A percentile compares a stretch with the other conserved stretches of the same genome.
Evolutionary conservation across 352 stramenopile genomes (phyloP).

Genomic region (Globisporangium takayamanum): DNA sequence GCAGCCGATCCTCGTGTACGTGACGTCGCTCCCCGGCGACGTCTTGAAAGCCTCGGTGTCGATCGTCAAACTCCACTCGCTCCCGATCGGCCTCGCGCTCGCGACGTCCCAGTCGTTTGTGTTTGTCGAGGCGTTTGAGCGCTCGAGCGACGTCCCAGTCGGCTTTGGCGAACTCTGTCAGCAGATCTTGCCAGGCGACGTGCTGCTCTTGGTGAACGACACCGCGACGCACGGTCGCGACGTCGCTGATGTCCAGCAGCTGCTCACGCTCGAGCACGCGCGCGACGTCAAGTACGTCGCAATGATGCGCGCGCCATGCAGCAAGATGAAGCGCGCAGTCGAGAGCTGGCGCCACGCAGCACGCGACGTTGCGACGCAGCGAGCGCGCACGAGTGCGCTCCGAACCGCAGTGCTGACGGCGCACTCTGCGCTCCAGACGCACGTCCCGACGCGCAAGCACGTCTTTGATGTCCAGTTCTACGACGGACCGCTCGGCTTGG

Average conservation of each 20-base stretch:
- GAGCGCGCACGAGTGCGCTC: slow-evolving; percentile 20
- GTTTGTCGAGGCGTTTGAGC: slow-evolving; percentile 41
- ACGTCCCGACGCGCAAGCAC: slow-evolving; percentile 6
- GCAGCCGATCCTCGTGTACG: slow-evolving; percentile 34
- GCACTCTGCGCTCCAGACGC: neutral
- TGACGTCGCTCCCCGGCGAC: slow-evolving; percentile 37
- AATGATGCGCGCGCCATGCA: slow-evolving; percentile 28
- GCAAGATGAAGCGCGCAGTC: slow-evolving; percentile 30
- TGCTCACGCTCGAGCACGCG: slow-evolving; percentile 22
- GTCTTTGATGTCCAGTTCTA: slow-evolving; percentile 65
- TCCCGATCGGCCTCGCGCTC: slow-evolving; percentile 37
- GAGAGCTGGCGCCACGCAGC: slow-evolving; percentile 22
- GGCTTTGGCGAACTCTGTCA: slow-evolving; percentile 47
- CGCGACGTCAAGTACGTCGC: slow-evolving; percentile 28
- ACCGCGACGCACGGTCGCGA: slow-evolving; percentile 18
- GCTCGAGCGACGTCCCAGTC: slow-evolving; percentile 17
- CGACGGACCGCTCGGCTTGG: slow-evolving; percentile 65
- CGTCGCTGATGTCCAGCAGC: slow-evolving; percentile 30
- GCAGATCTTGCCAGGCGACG: slow-evolving; percentile 64
- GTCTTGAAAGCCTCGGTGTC: slow-evolving; percentile 54
- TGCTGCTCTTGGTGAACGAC: slow-evolving; percentile 50
- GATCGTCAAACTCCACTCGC: slow-evolving; percentile 44
- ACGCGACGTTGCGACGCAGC: slow-evolving; percentile 25
- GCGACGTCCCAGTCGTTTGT: slow-evolving; percentile 27
- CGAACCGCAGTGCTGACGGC: slow-evolving; percentile 14